These are phyloP conservation scores for Nicotiana rustica DNA, from an alignment of 305 asterid species.

Conservation along the genomic window DNA sequence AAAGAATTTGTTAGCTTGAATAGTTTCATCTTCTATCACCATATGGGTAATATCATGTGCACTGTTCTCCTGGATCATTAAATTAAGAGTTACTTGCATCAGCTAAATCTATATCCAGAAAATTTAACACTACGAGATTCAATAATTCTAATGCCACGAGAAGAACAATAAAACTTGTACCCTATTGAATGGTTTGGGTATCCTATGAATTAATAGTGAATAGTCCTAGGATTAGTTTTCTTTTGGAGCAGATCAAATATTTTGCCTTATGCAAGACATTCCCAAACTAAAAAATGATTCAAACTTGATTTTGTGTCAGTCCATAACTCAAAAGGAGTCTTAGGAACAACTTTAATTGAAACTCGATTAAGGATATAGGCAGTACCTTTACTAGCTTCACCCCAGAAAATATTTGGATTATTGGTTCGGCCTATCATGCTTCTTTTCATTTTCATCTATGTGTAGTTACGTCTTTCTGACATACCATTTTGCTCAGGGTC, in stretches of 20 bases:
- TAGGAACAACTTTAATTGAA: constrained; percentile 4
- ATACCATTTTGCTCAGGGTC: constrained; percentile 24
- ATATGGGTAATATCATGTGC: neutral
- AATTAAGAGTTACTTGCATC: neutral
- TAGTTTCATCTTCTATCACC: neutral
- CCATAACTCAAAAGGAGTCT: constrained; percentile 27
- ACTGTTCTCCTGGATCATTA: neutral
- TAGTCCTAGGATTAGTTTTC: neutral
- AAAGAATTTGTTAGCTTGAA: neutral
- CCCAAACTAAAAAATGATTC: neutral
- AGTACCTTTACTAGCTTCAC: neutral
- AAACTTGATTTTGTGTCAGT: neutral
- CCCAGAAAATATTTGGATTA: neutral
- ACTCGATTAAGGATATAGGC: neutral
- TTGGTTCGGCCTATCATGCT: neutral
- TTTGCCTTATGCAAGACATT: neutral
- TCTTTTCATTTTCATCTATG: neutral
- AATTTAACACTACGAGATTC: neutral
- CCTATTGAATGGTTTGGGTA: neutral
- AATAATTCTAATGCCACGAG: neutral
- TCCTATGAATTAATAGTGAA: neutral
- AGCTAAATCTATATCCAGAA: neutral
- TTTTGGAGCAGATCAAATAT: neutral
- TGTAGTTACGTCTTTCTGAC: constrained; percentile 20
- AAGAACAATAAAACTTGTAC: neutral